Evolutionary conservation across 108 stramenopile genomes (phyloP), one percentile per base, ranked within the genome.

Genomic region (Nitzschia palea): DNA sequence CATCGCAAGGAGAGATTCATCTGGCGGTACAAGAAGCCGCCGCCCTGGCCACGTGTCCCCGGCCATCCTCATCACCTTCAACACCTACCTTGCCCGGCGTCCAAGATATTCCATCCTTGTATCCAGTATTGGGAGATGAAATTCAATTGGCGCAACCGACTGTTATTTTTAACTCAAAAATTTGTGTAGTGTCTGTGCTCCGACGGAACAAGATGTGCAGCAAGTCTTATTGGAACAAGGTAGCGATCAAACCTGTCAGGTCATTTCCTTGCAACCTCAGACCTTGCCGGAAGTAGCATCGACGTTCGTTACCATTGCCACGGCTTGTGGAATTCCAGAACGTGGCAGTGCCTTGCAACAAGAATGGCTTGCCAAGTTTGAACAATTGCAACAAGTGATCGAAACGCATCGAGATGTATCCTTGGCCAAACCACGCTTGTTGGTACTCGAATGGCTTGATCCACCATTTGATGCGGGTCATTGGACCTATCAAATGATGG

Each of bases 381-480:
- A 77, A 25, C 25, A 55, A 28, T 31, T 77, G 18, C 44, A 76
- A 56, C 29, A 30, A 9, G 61, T 58, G 1, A 62, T 77, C 54
- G n/a, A 52, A 50, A 25, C 22, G 12, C 33, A 65, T 60, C 51
- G 65, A 45, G 36, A 36, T 2, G 14, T 18, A n/a, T 51, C 50
- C 1, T 4, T 1, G n/a, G 23, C 65, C 18, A 25, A 34, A 29
- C 85, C 78, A 47, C 81, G 29, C 44, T 63, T 95, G 25, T 69
- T 94, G 25, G 82, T 97, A 22, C 42, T 97, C 48, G 96, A 97
- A 81, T 97, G 96, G 96, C 67, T 93, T 29, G 89, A 90, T 64
- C 96, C 96, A 32, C 85, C 90, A 20, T 95, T 91, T 75, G 89
- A 89, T 67, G 90, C 81, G 0, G 96, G 96, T 2, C 96, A 97